Evolutionary conservation across 1,139 yeast genomes (phyloP), one percentile per base, ranked within the genome.

Genomic region (Kluyveromyces sp.): DNA sequence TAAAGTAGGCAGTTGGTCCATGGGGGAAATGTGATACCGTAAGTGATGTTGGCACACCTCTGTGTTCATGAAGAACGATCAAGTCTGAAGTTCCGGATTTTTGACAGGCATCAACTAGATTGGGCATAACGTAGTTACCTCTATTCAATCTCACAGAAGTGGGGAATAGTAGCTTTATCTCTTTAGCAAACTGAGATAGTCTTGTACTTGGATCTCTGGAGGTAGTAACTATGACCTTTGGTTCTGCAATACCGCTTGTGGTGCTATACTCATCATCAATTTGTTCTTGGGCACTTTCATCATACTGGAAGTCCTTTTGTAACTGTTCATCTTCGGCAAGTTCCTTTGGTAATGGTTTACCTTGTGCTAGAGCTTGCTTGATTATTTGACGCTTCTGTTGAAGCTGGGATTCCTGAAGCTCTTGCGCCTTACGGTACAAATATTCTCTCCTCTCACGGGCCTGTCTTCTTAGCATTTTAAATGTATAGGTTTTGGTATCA

Each of bases 391-490:
- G 76, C 65, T 90, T 90, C 59, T 87, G 92, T 25, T 85, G 82
- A 41, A 85, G 75, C 34, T 85, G 79, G 21, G 96, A 84, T 54
- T 92, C 97, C 65, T 94, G 96, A 34, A 90, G 75, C 62, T 88
- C 95, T 41, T 87, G 79, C 0, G 96, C 86, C 63, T 90, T 89
- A 47, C 90, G 77, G 70, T 87, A 92, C 39, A 90, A 73, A 59
- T 89, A 92, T 61, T 92, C 97, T 67, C 95, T 79, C 71, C 97
- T 78, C 66, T 90, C 97, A 70, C 97, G 81, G 25, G 97, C 96
- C 63, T 89, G 95, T 72, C 86, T 81, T 69, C 98, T 78, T 51
- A 88, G 72, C 96, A 73, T 73, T 25, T n/a, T 33, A 10, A 5
- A 4, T 33, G 4, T 10, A 33, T 7, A 33, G 37, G 33, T 31